Evolutionary conservation across 2,329 filamentous ascomycete genomes (phyloP).

Genomic region (Botrytis fabae): DNA sequence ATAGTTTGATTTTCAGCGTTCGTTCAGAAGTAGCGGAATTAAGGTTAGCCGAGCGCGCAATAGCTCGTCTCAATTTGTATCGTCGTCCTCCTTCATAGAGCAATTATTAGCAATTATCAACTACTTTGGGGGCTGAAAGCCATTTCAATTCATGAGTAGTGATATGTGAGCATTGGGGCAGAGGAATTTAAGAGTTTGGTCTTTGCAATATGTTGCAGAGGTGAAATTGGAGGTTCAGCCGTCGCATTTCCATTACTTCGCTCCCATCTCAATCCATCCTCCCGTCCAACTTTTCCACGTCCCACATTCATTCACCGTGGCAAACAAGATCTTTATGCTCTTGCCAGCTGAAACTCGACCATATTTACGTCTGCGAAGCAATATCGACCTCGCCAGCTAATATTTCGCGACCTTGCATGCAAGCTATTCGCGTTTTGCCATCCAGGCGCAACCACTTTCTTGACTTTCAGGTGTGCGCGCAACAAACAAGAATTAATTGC

Average conservation of each 20-base stretch:
- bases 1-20: conserved; percentile 22
- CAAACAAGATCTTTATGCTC: conserved; percentile 32
- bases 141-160: conserved; percentile 32
- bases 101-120: conserved; percentile 36
- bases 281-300: conserved; percentile 23
- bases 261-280: conserved; percentile 18
- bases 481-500: conserved; percentile 18
- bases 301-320: conserved; percentile 28
- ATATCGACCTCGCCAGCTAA: conserved; percentile 22
- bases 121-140: conserved; percentile 32
- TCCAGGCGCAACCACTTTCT: conserved; percentile 28
- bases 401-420: conserved; percentile 23
- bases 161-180: conserved; percentile 32
- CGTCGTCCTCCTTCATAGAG: conserved; percentile 34
- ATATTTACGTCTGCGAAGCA: conserved; percentile 9
- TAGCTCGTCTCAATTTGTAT: conserved; percentile 28
- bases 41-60: conserved; percentile 24
- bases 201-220: conserved; percentile 31
- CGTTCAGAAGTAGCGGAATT: conserved; percentile 31
- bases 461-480: conserved; percentile 23
- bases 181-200: conserved; percentile 20
- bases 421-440: conserved; percentile 19
- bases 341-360: conserved; percentile 23
- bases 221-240: conserved; percentile 29
- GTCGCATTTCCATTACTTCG: conserved; percentile 18